phyloP scores from a whole-genome alignment of 805 yeast genomes.

The Wickerhamiella vanderwaltii region DNA sequence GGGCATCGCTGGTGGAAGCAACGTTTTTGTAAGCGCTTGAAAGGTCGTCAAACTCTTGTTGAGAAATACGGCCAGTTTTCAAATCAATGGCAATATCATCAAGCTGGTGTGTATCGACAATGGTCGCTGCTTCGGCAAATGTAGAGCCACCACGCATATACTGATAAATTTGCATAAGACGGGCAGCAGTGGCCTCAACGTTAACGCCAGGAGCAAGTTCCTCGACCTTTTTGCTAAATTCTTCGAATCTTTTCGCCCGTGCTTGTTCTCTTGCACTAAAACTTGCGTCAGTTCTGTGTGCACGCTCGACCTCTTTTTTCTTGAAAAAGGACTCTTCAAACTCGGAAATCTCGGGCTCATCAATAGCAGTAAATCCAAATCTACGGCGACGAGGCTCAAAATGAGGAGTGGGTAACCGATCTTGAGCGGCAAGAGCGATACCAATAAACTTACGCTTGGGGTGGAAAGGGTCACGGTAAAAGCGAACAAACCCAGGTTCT shows the following conservation, averaged over 20 bases:
- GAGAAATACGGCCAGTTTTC: slow-evolving; percentile 22
- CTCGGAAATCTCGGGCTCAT: slow-evolving; percentile 38
- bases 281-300: slow-evolving; percentile 38
- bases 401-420: slow-evolving; percentile 73
- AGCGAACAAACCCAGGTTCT: slow-evolving; percentile 90
- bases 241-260: slow-evolving; percentile 27
- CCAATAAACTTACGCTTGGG: slow-evolving; percentile 87
- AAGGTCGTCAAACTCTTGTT: slow-evolving; percentile 26
- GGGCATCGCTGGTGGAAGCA: slow-evolving; percentile 30
- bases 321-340: slow-evolving; percentile 50
- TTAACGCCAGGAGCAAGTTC: slow-evolving; percentile 20
- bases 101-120: slow-evolving; percentile 39
- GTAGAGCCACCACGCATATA: slow-evolving; percentile 48
- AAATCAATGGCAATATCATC: slow-evolving; percentile 32
- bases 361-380: slow-evolving; percentile 54
- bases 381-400: slow-evolving; percentile 81
- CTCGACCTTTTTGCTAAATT: slow-evolving; percentile 28
- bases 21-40: slow-evolving; percentile 19
- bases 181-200: slow-evolving; percentile 26
- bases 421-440: slow-evolving; percentile 54
- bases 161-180: slow-evolving; percentile 44
- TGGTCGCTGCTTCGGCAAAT: slow-evolving; percentile 43
- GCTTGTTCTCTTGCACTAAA: slow-evolving; percentile 32
- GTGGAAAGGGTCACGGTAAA: slow-evolving; percentile 90
- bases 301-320: slow-evolving; percentile 52